These are phyloP conservation scores for Candida dendrica DNA, from an alignment of 805 yeast species.

Conservation along the genomic window DNA sequence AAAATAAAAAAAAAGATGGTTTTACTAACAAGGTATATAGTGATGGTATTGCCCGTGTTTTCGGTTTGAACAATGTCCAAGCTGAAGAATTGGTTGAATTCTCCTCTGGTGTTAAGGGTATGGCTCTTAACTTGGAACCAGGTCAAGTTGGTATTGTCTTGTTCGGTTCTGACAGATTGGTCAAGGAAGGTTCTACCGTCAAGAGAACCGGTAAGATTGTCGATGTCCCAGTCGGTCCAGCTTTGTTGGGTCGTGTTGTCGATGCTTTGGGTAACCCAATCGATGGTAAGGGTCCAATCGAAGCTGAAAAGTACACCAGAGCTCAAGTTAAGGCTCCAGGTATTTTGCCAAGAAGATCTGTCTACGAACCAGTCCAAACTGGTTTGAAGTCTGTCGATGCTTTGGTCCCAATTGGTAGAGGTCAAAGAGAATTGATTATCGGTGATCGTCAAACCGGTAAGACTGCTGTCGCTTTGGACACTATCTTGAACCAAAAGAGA, in stretches of 20 bases:
- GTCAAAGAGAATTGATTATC: constrained; percentile 99
- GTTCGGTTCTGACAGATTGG: constrained; percentile 98
- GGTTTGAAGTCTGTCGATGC: constrained; percentile 99
- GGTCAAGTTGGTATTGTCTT: constrained; percentile 99
- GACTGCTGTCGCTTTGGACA: constrained; percentile 97
- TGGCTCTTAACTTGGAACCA: constrained; percentile 99
- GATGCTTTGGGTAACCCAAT: constrained; percentile 99
- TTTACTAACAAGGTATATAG: constrained; percentile 42
- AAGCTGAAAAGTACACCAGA: constrained; percentile 76
- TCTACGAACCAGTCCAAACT: constrained; percentile 98
- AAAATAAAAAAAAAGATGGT: no score
- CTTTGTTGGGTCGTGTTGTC: constrained; percentile 96
- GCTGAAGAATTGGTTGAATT: constrained; percentile 99
- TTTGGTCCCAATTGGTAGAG: constrained; percentile 99
- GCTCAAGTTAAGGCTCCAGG: constrained; percentile 99
- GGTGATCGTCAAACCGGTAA: constrained; percentile 99
- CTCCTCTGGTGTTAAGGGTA: constrained; percentile 99
- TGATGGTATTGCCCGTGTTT: constrained; percentile 99
- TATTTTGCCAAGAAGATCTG: constrained; percentile 98
- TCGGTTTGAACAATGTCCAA: constrained; percentile 98
- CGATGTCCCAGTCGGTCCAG: constrained; percentile 98
- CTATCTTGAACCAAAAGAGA: constrained; percentile 98
- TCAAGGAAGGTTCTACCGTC: constrained; percentile 99
- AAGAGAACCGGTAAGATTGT: constrained; percentile 99
- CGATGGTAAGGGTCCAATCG: constrained; percentile 99